Percentiles rank a stretch among this genome's conserved stretches.
These are phyloP conservation scores for Linum tenue DNA, from an alignment of 345 rosid species.

Conservation along the genomic window DNA sequence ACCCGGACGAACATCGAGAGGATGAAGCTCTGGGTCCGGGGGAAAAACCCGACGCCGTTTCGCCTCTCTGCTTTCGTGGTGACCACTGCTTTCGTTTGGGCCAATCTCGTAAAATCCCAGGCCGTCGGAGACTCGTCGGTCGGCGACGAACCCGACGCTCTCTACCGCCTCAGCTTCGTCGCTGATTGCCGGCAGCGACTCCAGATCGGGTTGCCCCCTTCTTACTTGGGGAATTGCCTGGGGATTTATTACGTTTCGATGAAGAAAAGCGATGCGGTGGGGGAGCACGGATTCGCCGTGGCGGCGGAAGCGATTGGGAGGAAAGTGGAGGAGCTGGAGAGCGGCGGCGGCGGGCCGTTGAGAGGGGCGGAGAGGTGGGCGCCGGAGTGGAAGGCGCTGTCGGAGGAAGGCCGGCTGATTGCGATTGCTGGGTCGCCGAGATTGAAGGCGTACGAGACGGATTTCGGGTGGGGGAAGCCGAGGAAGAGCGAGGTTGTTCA, in stretches of 20 bases:
- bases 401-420: slow-evolving; percentile 3
- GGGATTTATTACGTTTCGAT: slow-evolving; percentile 4
- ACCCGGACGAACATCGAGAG: slow-evolving; percentile 5
- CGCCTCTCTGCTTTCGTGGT: slow-evolving; percentile 23
- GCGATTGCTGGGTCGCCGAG: slow-evolving; percentile 27
- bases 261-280: slow-evolving; percentile 16
- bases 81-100: slow-evolving; percentile 29
- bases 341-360: slow-evolving; percentile 9
- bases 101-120: slow-evolving; percentile 21
- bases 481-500: slow-evolving; percentile 23
- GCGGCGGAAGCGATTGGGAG: slow-evolving; percentile 31
- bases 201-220: slow-evolving; percentile 11
- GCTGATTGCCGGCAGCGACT: slow-evolving; percentile 22
- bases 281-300: slow-evolving; percentile 21
- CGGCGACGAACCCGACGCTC: background rate
- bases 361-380: slow-evolving; percentile 18
- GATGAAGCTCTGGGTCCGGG: slow-evolving; percentile 18
- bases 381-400: background rate
- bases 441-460: slow-evolving; percentile 17
- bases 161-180: slow-evolving; percentile 13
- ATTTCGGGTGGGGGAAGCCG: slow-evolving; percentile 44
- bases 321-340: slow-evolving; percentile 17
- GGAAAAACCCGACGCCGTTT: background rate
- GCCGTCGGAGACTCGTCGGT: background rate
- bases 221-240: slow-evolving; percentile 34